Evolutionary conservation across 2,329 filamentous ascomycete genomes (phyloP).

Genomic region (Zymoseptoria tritici): DNA sequence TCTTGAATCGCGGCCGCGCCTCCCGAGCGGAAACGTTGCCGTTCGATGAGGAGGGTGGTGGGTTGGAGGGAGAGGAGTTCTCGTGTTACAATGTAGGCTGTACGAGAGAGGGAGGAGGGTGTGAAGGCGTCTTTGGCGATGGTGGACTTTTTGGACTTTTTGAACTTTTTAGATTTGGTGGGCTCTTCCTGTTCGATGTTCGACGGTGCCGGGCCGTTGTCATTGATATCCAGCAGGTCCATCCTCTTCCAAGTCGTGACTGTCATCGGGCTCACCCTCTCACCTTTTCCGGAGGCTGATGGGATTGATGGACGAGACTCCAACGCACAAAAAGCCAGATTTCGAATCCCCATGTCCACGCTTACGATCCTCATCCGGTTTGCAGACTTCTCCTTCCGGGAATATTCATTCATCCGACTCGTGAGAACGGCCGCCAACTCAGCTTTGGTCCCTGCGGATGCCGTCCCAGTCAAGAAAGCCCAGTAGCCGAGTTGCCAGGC

Average conservation of each 20-base stretch:
- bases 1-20: slow-evolving; percentile 61
- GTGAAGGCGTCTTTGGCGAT: slow-evolving; percentile 26
- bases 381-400: slow-evolving; percentile 13
- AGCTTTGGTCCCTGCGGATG: slow-evolving; percentile 53
- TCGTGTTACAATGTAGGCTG: slow-evolving; percentile 49
- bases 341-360: slow-evolving; percentile 78
- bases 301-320: slow-evolving; percentile 9
- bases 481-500: slow-evolving; percentile 50
- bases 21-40: slow-evolving; percentile 58
- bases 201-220: no score
- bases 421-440: slow-evolving; percentile 36
- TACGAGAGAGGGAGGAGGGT: slow-evolving; percentile 46
- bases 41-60: slow-evolving; percentile 63
- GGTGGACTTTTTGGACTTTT: background rate
- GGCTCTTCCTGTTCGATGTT: background rate
- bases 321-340: slow-evolving; percentile 64
- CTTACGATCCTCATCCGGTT: slow-evolving; percentile 52
- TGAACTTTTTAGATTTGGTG: background rate
- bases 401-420: background rate
- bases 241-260: slow-evolving; percentile 33
- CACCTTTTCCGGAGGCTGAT: background rate
- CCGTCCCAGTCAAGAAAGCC: slow-evolving; percentile 54
- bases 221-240: slow-evolving; percentile 20
- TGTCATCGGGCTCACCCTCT: slow-evolving; percentile 7
- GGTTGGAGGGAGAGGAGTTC: slow-evolving; percentile 50